Evolutionary conservation across 2,329 filamentous ascomycete species (phyloP), one percentile per base, ranked within the genome.

Genomic region (Ceratocystis papillata): DNA sequence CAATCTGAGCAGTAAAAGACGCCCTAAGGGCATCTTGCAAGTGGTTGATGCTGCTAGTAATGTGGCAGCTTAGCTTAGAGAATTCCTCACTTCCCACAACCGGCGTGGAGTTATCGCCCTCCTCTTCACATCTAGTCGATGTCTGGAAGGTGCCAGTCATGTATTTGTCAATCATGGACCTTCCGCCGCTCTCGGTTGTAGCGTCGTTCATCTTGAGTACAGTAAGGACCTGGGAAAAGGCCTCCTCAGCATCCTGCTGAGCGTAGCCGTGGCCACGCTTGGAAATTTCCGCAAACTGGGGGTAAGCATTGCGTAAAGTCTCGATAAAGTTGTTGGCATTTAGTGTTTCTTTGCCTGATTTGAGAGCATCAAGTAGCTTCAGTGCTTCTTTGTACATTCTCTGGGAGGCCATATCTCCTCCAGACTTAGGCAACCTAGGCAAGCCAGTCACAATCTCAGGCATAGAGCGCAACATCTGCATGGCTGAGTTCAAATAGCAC

Each of bases 171-270:
- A 99, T 83, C 63, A 97, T 78, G 73, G 89, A 93, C 72, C 88
- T 83, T 4, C 20, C 41, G n/a, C 44, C 53, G 15, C 25, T 33
- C 22, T 8, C 25, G 2, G 59, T 28, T 4, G 30, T 53, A 41
- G 62, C 12, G 41, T 64, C 57, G 22, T 64, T 67, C n/a, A 62
- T 48, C 69, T 88, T 85, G 46, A 99, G 78, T 72, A 93, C 89
- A 57, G 88, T 85, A 5, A 99, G 78, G 69, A 99, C 95, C 74
- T 97, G 93, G 22, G 93, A 94, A 91, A 93, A 99, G 60, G 93
- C 94, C 76, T 99, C 94, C 76, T 99, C 94, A 0, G 94, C 94
- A 78, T 99, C 94, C 77, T 99, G 94, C 76, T 99, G 94, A n/a
- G 94, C 92, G 73, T 87, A 97, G 5, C 89, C 91, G 67, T 87